Percentiles rank a stretch among this genome's conserved stretches.
Conservation (phyloP, 345 rosid species). For the Orychophragmus violaceus region DNA sequence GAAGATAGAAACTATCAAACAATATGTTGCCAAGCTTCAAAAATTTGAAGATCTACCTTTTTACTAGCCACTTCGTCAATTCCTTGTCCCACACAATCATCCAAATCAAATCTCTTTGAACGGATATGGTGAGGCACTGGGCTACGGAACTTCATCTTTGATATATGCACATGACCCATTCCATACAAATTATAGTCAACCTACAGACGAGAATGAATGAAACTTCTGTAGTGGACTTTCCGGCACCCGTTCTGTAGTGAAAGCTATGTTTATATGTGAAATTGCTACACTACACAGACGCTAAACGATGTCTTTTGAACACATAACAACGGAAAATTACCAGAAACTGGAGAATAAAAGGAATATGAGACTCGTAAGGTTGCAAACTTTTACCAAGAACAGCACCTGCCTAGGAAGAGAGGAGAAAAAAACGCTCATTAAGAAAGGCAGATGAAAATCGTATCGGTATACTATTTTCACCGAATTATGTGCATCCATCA, state of each 20-base stretch:
- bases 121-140: no score
- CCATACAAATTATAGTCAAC: constrained; percentile 89
- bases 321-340: constrained; percentile 32
- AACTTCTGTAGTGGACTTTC: constrained; percentile 16
- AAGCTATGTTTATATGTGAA: neutral
- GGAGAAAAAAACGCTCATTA: neutral
- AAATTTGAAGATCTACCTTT: constrained; percentile 46
- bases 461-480: neutral
- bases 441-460: constrained; percentile 3
- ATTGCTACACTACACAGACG: neutral
- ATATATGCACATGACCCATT: constrained; percentile 87
- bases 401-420: constrained; percentile 57
- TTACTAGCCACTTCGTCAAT: constrained; percentile 23
- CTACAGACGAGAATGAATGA: constrained; percentile 36
- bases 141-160: constrained; percentile 73
- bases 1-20: neutral
- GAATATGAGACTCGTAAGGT: constrained; percentile 95
- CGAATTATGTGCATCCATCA: neutral
- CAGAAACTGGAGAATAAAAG: constrained; percentile 88
- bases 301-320: neutral
- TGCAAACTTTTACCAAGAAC: constrained; percentile 68
- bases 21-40: constrained; percentile 1
- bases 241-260: no score
- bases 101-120: constrained; percentile 34
- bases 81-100: constrained; percentile 27